Base-by-base conservation (phyloP, 192 early-diverging fungal genomes). In the Coemansia aciculifera region DNA sequence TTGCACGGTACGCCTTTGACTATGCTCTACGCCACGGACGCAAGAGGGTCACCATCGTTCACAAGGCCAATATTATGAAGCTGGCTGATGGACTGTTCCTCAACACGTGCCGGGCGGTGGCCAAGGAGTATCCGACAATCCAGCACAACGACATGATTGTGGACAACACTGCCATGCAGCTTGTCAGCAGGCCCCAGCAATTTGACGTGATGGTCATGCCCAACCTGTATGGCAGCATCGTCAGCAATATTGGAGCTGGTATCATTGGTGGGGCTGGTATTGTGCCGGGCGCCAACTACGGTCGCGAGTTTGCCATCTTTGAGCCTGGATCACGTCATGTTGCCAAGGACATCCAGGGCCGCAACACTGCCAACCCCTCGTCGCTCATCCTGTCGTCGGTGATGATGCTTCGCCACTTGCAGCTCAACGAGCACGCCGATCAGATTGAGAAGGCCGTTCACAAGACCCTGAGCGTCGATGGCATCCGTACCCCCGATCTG, bases 51-150 rank as follows among this genome's bases (percentile, higher is more conserved):
- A 99, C 97, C 12, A 90, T 89, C 70, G 94, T 99, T 67, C 97
- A 99, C 91, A 99, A 99, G 89, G 97, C 97, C 84, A 99, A 99
- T 87, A 99, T 99, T 84, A 99, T 99, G 97, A 99, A 99, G 87
- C 88, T 96, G 57, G 95, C 92, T 57, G 97, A 99, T 80, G 97
- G 97, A 70, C 90, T 99, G 64, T 99, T 99, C 89, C 87, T 99
- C 66, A 92, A 93, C 73, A 93, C 91, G 46, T 98, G 95, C 86
- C 94, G 96, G 63, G 92, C 95, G n/a, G 89, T 99, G 34, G 89
- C 94, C 73, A 91, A 98, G 84, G 88, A 91, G 82, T 98, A 99
- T 85, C 89, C 93, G 67, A 84, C 85, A 69, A 95, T 99, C 81
- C 81, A 94, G 88, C 93, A 94, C 81, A 89, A 95, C 69, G 96